Base-by-base conservation (phyloP, 2,329 filamentous ascomycete genomes). In the Podosphaera aphanis region DNA sequence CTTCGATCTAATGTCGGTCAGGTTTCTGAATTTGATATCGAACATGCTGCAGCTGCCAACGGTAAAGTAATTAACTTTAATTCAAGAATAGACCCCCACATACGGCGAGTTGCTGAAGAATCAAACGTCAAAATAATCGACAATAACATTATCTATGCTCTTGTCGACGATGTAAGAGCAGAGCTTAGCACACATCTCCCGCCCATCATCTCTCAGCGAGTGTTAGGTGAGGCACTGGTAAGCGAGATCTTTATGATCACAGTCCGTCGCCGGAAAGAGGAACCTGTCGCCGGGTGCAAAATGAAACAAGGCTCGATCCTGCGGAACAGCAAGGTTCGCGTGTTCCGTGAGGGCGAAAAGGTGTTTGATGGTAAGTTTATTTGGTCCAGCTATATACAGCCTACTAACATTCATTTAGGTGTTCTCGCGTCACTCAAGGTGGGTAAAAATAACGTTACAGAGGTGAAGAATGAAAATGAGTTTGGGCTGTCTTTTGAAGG, bases 381-480 rank as follows among this genome's bases (percentile, higher is more conserved):
- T 36, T 21, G 40, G 43, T 19, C 66, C 54, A 44, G 43, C 49
- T 42, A 23, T 42, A 20, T 8, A 13, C 21, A 15, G 43, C 21
- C 35, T 42, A 7, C 33, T 51, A 56, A 46, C 46, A 37, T 36
- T 0, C 27, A 19, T 47, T 23, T 48, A 93, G 88, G 86, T 52
- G 70, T 70, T 44, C 73, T 95, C 38, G 70, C 74, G 16, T 83
- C 83, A 1, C 73, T 98, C 48, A 94, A 90, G 65, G 82, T 92
- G 56, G 75, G 81, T 60, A 94, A 95, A 69, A 92, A 92, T 60
- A 83, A 94, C 52, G 82, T 90, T 25, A 66, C 68, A 40, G 83
- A 93, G 57, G 90, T 93, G 76, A 77, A 76, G 56, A 95, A 93
- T 63, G 86, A 85, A 48, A 74, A 71, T n/a, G 90, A 98, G 62